Evolutionary conservation across 805 yeast species (phyloP).

Genomic region (Sugiyamaella smithiae): DNA sequence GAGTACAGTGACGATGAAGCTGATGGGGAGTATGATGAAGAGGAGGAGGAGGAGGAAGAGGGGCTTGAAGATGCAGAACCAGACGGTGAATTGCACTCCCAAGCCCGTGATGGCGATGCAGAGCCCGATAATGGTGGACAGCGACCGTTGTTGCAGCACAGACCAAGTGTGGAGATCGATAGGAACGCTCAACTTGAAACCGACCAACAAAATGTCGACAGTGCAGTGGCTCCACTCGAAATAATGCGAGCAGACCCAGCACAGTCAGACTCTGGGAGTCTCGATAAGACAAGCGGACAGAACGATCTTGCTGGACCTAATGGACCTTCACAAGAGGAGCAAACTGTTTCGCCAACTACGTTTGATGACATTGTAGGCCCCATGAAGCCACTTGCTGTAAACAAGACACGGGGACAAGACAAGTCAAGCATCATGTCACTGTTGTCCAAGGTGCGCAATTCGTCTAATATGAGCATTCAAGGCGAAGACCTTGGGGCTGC

Average conservation of each 20-base stretch:
- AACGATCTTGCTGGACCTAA: background rate
- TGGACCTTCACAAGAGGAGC: too few relatives aligned
- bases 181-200: too few relatives aligned
- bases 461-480: conserved; percentile 15
- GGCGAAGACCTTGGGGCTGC: conserved; percentile 22
- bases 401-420: conserved; percentile 6
- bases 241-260: background rate
- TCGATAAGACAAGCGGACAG: background rate
- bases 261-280: background rate
- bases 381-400: conserved; percentile 5
- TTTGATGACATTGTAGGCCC: background rate
- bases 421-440: background rate
- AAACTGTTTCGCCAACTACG: too few relatives aligned
- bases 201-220: background rate
- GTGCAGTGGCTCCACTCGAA: background rate
- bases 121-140: too few relatives aligned
- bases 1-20: conserved; percentile 27
- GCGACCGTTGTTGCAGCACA: background rate
- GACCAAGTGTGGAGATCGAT: too few relatives aligned
- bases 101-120: too few relatives aligned
- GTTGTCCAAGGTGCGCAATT: conserved; percentile 10
- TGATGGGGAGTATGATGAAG: conserved; percentile 22
- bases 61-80: conserved; percentile 9
- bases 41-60: conserved; percentile 10
- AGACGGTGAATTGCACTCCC: background rate